Evolutionary conservation across 2,329 filamentous ascomycete species (phyloP).

Genomic region (Colletotrichum caudatum): DNA sequence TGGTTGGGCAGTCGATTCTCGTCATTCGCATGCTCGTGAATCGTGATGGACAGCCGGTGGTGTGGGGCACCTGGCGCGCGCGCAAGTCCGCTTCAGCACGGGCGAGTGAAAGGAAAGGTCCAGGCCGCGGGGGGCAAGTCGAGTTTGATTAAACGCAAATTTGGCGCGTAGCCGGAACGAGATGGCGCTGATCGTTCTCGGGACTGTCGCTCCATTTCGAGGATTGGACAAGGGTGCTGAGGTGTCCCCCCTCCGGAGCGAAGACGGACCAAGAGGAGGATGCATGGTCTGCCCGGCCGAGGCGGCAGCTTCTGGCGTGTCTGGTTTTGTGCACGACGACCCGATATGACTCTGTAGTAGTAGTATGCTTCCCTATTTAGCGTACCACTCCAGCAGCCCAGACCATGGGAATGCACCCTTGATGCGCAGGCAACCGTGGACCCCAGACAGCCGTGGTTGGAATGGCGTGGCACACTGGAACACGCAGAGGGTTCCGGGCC

Average conservation of each 20-base stretch:
- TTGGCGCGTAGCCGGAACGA: conserved; percentile 36
- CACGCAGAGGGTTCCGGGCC: not conserved
- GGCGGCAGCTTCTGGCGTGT: conserved; percentile 27
- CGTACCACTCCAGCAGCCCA: conserved; percentile 11
- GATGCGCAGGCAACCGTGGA: not conserved
- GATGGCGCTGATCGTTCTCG: conserved; percentile 33
- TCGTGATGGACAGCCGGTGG: conserved; percentile 28
- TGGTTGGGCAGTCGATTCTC: not conserved
- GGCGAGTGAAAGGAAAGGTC: conserved; percentile 26
- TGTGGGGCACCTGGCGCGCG: conserved; percentile 28
- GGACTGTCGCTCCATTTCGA: conserved; percentile 30
- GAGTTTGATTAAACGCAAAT: conserved; percentile 38
- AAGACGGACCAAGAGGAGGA: conserved; percentile 33
- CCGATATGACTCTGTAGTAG: not conserved
- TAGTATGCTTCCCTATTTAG: not conserved
- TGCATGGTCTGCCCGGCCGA: conserved; percentile 26
- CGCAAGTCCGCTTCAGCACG: conserved; percentile 36
- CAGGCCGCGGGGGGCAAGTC: conserved; percentile 16
- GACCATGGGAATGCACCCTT: conserved; percentile 6
- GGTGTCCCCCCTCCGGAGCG: conserved; percentile 23
- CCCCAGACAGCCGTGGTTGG: not conserved
- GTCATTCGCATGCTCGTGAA: conserved; percentile 9
- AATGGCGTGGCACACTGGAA: not conserved
- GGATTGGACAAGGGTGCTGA: conserved; percentile 25
- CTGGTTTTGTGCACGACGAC: conserved; percentile 12